Evolutionary conservation across 129 eudicot genomes (phyloP).

Genomic region (Chrysanthemum seticuspe): DNA sequence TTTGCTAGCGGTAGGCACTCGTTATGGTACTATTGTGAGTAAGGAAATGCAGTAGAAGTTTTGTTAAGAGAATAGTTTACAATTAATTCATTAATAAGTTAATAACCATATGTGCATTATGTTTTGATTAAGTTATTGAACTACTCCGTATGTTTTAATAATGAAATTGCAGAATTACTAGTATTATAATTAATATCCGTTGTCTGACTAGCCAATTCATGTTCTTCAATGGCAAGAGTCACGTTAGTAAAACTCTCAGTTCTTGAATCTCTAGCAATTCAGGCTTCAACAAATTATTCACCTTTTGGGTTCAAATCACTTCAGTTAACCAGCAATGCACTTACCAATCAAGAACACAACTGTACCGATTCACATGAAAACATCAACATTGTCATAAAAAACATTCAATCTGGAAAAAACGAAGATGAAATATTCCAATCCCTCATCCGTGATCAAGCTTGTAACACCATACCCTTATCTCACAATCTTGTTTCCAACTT

Average conservation of each 20-base stretch:
- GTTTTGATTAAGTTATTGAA: neutral
- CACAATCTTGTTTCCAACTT: constrained; percentile 53
- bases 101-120: neutral
- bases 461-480: constrained; percentile 48
- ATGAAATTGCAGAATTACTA: constrained; percentile 25
- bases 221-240: constrained; percentile 33
- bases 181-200: neutral
- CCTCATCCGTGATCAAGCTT: constrained; percentile 47
- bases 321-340: constrained; percentile 28
- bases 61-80: no score
- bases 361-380: constrained; percentile 30
- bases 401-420: constrained; percentile 36
- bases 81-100: no score
- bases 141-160: constrained; percentile 15
- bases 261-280: constrained; percentile 13
- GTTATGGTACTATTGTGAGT: no score
- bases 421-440: constrained; percentile 52
- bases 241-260: constrained; percentile 2
- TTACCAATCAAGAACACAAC: constrained; percentile 30
- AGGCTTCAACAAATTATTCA: constrained; percentile 8
- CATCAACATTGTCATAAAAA: constrained; percentile 34
- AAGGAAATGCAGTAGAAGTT: no score
- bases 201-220: constrained; percentile 20
- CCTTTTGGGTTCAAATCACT: constrained; percentile 14
- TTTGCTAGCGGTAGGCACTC: no score